These are phyloP conservation scores for Chrysosphaeria jannelii DNA, from an alignment of 2,329 filamentous ascomycete species.

Conservation along the genomic window DNA sequence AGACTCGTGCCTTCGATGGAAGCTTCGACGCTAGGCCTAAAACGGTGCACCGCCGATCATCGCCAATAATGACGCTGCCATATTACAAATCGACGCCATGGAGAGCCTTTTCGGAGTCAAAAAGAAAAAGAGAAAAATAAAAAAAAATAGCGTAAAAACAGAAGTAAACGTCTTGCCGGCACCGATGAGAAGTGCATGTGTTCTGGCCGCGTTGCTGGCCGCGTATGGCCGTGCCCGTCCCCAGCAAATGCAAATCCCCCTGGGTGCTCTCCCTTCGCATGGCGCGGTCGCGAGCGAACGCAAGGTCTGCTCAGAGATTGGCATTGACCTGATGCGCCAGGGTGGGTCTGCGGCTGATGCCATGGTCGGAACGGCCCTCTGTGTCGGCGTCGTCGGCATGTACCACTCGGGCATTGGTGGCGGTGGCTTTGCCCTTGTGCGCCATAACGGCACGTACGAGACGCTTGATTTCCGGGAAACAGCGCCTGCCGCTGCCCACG, in stretches of 20 bases:
- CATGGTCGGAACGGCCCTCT: slow-evolving; percentile 42
- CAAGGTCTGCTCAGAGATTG: slow-evolving; percentile 36
- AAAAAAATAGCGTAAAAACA: too few relatives aligned
- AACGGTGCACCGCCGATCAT: too few relatives aligned
- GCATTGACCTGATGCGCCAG: slow-evolving; percentile 25
- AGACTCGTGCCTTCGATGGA: too few relatives aligned
- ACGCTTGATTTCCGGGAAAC: slow-evolving; percentile 74
- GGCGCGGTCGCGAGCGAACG: slow-evolving; percentile 46
- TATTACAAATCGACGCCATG: too few relatives aligned
- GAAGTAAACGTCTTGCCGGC: too few relatives aligned
- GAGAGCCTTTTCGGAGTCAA: too few relatives aligned
- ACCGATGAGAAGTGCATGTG: too few relatives aligned
- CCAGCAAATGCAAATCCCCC: slow-evolving; percentile 2
- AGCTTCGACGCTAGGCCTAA: too few relatives aligned
- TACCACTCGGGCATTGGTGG: slow-evolving; percentile 66
- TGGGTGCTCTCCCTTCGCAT: slow-evolving; percentile 2
- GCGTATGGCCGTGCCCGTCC: too few relatives aligned
- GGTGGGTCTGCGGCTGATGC: slow-evolving; percentile 52
- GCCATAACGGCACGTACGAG: slow-evolving; percentile 49
- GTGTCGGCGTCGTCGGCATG: slow-evolving; percentile 46
- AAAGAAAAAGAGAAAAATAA: too few relatives aligned
- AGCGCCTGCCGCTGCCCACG: slow-evolving; percentile 49
- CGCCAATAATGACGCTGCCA: too few relatives aligned
- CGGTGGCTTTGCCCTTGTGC: slow-evolving; percentile 69
- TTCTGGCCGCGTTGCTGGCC: too few relatives aligned